Evolutionary conservation across 2,329 filamentous ascomycete genomes (phyloP).

Genomic region (Spiromastix sp.): DNA sequence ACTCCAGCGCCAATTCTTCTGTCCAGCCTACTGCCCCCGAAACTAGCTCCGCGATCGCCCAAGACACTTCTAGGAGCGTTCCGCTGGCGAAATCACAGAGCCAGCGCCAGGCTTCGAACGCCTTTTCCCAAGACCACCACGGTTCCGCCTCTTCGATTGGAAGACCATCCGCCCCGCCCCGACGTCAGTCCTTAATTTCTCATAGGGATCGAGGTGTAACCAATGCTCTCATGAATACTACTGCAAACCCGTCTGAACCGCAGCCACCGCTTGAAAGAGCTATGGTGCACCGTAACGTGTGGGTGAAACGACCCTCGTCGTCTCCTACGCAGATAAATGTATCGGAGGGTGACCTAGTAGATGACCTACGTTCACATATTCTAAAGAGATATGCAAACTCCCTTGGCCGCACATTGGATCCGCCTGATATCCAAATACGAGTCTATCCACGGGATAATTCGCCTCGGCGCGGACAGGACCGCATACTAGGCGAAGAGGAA

Average conservation of each 20-base stretch:
- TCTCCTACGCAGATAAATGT: constrained; percentile 83
- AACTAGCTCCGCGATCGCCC: too few relatives aligned
- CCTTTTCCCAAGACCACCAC: too few relatives aligned
- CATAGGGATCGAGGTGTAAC: constrained; percentile 29
- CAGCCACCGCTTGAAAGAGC: constrained; percentile 16
- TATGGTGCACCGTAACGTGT: constrained; percentile 60
- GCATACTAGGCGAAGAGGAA: constrained; percentile 76
- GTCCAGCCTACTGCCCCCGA: too few relatives aligned
- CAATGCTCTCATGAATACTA: constrained; percentile 23
- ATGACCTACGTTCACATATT: constrained; percentile 88
- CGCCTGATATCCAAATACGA: constrained; percentile 75
- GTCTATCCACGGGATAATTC: constrained; percentile 58
- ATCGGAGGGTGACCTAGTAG: constrained; percentile 79
- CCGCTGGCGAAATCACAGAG: too few relatives aligned
- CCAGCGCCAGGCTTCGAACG: too few relatives aligned
- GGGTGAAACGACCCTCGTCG: constrained; percentile 79
- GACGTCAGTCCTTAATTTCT: constrained; percentile 32
- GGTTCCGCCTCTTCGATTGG: too few relatives aligned
- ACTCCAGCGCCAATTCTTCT: too few relatives aligned
- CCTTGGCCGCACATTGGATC: constrained; percentile 76
- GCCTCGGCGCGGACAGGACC: constrained; percentile 43
- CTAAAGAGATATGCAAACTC: constrained; percentile 90
- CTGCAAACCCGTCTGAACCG: constrained; percentile 14
- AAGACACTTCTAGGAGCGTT: too few relatives aligned
- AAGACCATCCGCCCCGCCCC: too few relatives aligned